phyloP scores from a whole-genome alignment of 2,329 filamentous ascomycete genomes.

The Arthrobotrys sinensis region DNA sequence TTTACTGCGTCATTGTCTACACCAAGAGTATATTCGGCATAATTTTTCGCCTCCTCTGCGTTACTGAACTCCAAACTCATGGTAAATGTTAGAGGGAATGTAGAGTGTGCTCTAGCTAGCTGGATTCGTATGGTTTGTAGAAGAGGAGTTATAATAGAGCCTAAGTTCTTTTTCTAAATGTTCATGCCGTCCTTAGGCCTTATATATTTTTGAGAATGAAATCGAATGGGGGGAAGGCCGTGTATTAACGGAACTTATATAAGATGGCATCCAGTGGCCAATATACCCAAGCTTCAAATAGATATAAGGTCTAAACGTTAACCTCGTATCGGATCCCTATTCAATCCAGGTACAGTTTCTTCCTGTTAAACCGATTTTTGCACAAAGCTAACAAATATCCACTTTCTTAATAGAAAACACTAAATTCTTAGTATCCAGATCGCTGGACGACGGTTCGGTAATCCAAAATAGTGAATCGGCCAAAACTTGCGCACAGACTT shows the following conservation, averaged over 20 bases:
- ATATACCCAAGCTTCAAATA: no score
- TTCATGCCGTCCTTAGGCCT: no score
- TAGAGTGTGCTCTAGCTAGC: no score
- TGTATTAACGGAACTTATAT: no score
- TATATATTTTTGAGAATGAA: background rate
- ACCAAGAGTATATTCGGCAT: slow-evolving; percentile 35
- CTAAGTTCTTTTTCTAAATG: no score
- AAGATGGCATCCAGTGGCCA: no score
- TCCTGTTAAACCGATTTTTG: background rate
- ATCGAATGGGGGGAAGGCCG: no score
- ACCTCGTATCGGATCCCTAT: slow-evolving; percentile 5
- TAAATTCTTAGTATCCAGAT: slow-evolving; percentile 9
- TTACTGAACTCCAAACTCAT: slow-evolving; percentile 24
- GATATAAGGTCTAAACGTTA: no score
- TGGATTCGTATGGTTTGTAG: no score
- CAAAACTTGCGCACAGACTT: slow-evolving; percentile 5
- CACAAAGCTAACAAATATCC: background rate
- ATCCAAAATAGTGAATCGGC: background rate
- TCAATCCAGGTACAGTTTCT: slow-evolving; percentile 8
- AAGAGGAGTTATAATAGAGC: no score
- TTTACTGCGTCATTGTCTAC: slow-evolving; percentile 37
- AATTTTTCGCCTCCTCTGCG: slow-evolving; percentile 41
- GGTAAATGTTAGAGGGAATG: no score
- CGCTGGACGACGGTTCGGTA: slow-evolving; percentile 1
- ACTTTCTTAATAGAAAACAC: background rate